These are phyloP conservation scores for Leccinellum luteum DNA, from an alignment of 768 basidiomycete species.

Conservation along the genomic window DNA sequence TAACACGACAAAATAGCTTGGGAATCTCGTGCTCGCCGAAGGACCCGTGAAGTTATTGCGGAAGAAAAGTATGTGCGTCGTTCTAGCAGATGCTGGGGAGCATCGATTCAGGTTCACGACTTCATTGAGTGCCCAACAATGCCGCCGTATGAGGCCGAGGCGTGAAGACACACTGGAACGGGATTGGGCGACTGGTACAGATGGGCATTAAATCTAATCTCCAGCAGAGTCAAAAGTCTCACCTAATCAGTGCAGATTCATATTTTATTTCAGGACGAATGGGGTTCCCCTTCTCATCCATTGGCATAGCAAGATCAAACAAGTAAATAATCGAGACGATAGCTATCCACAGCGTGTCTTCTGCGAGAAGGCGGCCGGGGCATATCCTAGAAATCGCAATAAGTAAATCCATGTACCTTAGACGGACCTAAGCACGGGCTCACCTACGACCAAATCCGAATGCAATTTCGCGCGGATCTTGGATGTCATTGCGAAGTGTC, in stretches of 20 bases:
- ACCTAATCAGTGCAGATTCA: constrained; percentile 2
- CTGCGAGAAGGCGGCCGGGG: constrained; percentile 4
- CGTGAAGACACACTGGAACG: constrained; percentile 1
- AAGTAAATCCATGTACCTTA: not conserved
- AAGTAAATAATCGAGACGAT: not conserved
- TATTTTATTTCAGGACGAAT: not conserved
- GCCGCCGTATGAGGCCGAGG: not conserved
- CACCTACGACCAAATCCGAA: constrained; percentile 8
- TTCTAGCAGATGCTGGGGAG: not conserved
- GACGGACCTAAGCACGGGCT: not conserved
- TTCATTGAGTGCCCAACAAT: not conserved
- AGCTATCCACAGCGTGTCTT: constrained; percentile 4
- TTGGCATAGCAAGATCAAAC: constrained; percentile 4
- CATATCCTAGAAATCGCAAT: not conserved
- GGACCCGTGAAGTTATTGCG: not conserved
- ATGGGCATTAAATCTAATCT: not conserved
- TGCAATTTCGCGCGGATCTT: constrained; percentile 4
- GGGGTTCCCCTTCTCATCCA: not conserved
- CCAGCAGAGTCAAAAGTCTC: not conserved
- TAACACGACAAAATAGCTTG: not conserved
- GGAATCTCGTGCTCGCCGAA: not conserved
- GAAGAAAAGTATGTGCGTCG: not conserved
- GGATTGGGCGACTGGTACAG: not conserved
- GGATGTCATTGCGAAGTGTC: not conserved
- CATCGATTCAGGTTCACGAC: not conserved